Percentiles rank a stretch among this genome's conserved stretches.
phyloP scores from a whole-genome alignment of 495 filamentous ascomycete species.

The Arthonia radiata region DNA sequence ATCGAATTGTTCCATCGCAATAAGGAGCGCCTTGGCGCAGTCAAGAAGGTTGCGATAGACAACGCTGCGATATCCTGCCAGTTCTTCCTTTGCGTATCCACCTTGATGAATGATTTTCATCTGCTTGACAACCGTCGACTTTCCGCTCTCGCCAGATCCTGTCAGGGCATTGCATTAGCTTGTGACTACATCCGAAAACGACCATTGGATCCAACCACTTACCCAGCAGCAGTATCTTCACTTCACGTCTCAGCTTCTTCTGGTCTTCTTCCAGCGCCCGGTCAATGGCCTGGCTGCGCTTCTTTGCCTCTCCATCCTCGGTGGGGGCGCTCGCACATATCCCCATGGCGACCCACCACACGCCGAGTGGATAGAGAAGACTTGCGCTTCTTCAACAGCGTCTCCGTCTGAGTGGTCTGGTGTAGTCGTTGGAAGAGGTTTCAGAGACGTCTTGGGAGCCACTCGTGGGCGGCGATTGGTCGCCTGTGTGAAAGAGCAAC shows the following conservation, averaged over 20 bases:
- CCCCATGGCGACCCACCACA: no score
- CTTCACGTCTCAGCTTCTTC: conserved; percentile 72
- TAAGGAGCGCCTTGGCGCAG: conserved; percentile 78
- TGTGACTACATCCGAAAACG: no score
- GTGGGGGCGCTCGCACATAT: conserved; percentile 59
- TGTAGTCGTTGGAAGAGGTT: no score
- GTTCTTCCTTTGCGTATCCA: conserved; percentile 78
- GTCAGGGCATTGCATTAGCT: conserved; percentile 5
- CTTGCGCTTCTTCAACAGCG: no score
- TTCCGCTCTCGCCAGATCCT: conserved; percentile 97
- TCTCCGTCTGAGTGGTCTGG: no score
- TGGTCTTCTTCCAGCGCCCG: conserved; percentile 80
- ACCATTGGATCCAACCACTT: conserved; percentile 15
- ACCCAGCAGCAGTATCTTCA: conserved; percentile 94
- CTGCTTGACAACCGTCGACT: conserved; percentile 97
- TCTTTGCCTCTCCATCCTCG: conserved; percentile 70
- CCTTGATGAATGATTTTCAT: conserved; percentile 99
- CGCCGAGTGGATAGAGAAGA: no score
- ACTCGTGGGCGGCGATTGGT: no score
- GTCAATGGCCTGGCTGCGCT: conserved; percentile 83
- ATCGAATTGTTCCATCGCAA: conserved; percentile 66
- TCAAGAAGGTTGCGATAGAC: conserved; percentile 96
- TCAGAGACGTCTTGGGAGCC: no score
- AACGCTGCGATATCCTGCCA: conserved; percentile 76
- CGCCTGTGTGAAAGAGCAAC: no score